Percentiles rank a stretch among this genome's conserved stretches.
Evolutionary conservation across 2,329 filamentous ascomycete genomes (phyloP).

Genomic region (Orbilia ellipsospora): DNA sequence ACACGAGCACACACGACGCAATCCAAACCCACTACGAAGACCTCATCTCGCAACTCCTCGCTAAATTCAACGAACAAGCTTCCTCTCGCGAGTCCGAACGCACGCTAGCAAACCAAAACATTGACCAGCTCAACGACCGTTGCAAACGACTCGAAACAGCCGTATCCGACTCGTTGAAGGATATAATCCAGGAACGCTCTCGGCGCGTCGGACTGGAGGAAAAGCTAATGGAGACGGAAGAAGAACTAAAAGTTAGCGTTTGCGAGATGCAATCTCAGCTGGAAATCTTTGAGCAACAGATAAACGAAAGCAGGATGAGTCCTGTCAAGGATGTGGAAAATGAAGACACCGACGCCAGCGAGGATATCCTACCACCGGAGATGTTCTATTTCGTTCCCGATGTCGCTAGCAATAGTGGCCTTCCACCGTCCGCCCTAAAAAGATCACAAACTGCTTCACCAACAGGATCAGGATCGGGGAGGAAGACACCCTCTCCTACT

Average conservation of each 20-base stretch:
- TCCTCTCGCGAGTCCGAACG: constrained; percentile 43
- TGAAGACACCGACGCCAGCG: neutral
- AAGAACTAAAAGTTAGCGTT: constrained; percentile 53
- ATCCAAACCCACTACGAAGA: constrained; percentile 53
- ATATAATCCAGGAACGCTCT: constrained; percentile 44
- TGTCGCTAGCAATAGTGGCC: neutral
- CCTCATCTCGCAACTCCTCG: constrained; percentile 38
- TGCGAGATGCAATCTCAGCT: constrained; percentile 52
- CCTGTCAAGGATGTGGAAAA: constrained; percentile 25
- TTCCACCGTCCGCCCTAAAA: neutral
- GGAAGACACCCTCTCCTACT: constrained; percentile 43
- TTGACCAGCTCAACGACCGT: constrained; percentile 49
- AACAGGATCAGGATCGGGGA: constrained; percentile 14
- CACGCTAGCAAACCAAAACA: constrained; percentile 45
- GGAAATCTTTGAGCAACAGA: constrained; percentile 50
- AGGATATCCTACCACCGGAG: constrained; percentile 35
- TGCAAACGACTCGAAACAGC: constrained; percentile 50
- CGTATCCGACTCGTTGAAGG: constrained; percentile 44
- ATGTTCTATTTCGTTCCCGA: constrained; percentile 48
- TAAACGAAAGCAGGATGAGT: constrained; percentile 50
- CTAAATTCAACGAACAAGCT: constrained; percentile 44
- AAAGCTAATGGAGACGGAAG: constrained; percentile 51
- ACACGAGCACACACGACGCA: constrained; percentile 12
- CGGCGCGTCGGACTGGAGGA: constrained; percentile 41
- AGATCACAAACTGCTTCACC: neutral